These are phyloP conservation scores for Fistulifera pelliculosa DNA, from an alignment of 108 stramenopile genomes.

Conservation along the genomic window DNA sequence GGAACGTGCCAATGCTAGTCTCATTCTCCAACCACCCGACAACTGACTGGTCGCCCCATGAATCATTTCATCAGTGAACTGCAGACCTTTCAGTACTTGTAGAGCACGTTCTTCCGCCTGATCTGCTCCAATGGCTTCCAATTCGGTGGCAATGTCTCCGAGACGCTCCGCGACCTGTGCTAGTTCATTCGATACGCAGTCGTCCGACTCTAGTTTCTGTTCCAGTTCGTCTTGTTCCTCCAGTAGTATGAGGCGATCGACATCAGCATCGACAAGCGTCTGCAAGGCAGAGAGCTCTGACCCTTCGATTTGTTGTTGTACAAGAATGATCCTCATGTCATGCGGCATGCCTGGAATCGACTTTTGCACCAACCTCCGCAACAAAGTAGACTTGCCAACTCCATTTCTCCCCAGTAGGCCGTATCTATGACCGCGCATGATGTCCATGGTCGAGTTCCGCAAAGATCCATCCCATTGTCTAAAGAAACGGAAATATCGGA, in stretches of 20 bases:
- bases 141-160: slow-evolving; percentile 50
- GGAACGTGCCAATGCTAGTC: slow-evolving; percentile 79
- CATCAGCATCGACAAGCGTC: slow-evolving; percentile 57
- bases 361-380: slow-evolving; percentile 55
- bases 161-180: slow-evolving; percentile 43
- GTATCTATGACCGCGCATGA: slow-evolving; percentile 50
- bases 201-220: slow-evolving; percentile 34
- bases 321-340: slow-evolving; percentile 55
- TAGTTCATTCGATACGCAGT: slow-evolving; percentile 39
- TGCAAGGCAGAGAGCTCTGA: slow-evolving; percentile 58
- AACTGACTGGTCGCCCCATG: slow-evolving; percentile 56
- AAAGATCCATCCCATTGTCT: slow-evolving; percentile 11
- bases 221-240: slow-evolving; percentile 53
- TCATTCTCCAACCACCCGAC: slow-evolving; percentile 93
- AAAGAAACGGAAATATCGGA: slow-evolving; percentile 26
- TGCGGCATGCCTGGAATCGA: slow-evolving; percentile 77
- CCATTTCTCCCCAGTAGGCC: slow-evolving; percentile 73
- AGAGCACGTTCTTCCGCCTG: slow-evolving; percentile 50
- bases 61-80: slow-evolving; percentile 52
- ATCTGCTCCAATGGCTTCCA: slow-evolving; percentile 66
- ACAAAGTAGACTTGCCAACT: slow-evolving; percentile 80
- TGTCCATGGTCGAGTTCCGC: neutral
- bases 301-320: slow-evolving; percentile 82
- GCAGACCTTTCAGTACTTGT: slow-evolving; percentile 47
- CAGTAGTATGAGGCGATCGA: slow-evolving; percentile 40